Evolutionary conservation across 2,329 filamentous ascomycete genomes (phyloP), one percentile per base, ranked within the genome.

Genomic region (Fusarium sp.): DNA sequence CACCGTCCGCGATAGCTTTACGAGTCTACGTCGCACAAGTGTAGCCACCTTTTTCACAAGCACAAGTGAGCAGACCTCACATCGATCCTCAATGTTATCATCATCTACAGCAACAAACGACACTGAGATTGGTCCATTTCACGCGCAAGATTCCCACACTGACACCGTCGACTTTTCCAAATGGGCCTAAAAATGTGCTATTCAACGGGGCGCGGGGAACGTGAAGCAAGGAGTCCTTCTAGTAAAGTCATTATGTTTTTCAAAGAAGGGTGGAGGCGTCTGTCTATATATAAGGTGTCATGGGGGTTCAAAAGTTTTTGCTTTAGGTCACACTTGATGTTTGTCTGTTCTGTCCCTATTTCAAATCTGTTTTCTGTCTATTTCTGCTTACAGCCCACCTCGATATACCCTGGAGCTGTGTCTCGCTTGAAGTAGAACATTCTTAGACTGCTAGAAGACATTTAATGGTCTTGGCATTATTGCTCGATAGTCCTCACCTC

Each of bases 41-140:
- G 89, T 91, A 6, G 90, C 89, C 10, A 92, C 90, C 5, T 91
- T 91, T 77, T 88, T 91, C 72, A 88, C 88, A 5, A 87, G 82
- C 66, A 85, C 86, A 10, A 89, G 85, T 77, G 89, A 91, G 70
- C 84, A 86, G 72, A 83, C 80, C 15, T 90, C 88, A 58, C 89
- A 91, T 65, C 85, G 89, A 45, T 89, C 88, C 11, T 90, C 87
- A n/a, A 84, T 87, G 71, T 79, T 90, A 11, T 85, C 83, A n/a
- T 87, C 85, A 35, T 86, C 85, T 15, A 85, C 85, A 4, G 86
- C 86, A 16, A 87, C 87, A 11, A 87, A 87, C 61, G 88, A 88
- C 62, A 87, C 88, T 3, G 89, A 91, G 77, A 79, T 85, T 31
- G 82, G 78, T 7, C 74, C 78, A n/a, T 33, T 64, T 18, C 80